Conservation (phyloP, 495 filamentous ascomycete species). For the Lophium mytilinum region DNA sequence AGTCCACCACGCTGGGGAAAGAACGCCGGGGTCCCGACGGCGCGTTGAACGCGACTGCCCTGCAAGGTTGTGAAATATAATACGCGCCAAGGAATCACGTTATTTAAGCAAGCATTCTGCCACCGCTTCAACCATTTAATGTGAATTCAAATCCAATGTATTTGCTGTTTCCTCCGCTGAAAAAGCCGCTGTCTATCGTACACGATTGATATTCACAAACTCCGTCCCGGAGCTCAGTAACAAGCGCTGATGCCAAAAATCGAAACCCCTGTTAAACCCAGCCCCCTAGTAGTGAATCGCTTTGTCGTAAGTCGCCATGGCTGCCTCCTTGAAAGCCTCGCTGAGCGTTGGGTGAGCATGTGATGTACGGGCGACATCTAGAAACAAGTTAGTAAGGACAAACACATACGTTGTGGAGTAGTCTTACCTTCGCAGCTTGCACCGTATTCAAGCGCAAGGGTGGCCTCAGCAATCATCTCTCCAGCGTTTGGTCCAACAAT, state of each 20-base stretch:
- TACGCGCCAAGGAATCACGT: not conserved
- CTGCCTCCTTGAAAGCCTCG: constrained; percentile 99
- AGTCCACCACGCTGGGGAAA: not conserved
- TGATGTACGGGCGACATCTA: not conserved
- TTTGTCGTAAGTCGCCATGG: constrained; percentile 95
- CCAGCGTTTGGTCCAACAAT: constrained; percentile 94
- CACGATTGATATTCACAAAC: constrained; percentile 27
- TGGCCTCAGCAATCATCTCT: constrained; percentile 98
- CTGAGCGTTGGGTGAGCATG: constrained; percentile 31
- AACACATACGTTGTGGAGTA: not conserved
- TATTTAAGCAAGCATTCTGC: not conserved
- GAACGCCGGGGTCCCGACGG: too few relatives aligned
- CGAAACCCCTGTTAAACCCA: constrained; percentile 1
- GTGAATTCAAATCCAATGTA: too few relatives aligned
- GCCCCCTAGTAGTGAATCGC: constrained; percentile 80
- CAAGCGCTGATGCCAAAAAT: constrained; percentile 15
- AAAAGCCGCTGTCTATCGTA: constrained; percentile 10
- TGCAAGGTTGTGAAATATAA: not conserved
- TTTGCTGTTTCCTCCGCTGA: too few relatives aligned
- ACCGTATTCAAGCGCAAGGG: constrained; percentile 91
- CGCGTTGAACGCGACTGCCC: too few relatives aligned
- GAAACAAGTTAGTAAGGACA: constrained; percentile 3
- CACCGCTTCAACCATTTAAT: not conserved
- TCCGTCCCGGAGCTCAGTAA: constrained; percentile 16
- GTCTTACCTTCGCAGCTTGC: constrained; percentile 78